A percentile compares a stretch with the other conserved stretches of the same genome.
phyloP scores from a whole-genome alignment of 1,139 yeast species.

The Hansenula sp. region DNA sequence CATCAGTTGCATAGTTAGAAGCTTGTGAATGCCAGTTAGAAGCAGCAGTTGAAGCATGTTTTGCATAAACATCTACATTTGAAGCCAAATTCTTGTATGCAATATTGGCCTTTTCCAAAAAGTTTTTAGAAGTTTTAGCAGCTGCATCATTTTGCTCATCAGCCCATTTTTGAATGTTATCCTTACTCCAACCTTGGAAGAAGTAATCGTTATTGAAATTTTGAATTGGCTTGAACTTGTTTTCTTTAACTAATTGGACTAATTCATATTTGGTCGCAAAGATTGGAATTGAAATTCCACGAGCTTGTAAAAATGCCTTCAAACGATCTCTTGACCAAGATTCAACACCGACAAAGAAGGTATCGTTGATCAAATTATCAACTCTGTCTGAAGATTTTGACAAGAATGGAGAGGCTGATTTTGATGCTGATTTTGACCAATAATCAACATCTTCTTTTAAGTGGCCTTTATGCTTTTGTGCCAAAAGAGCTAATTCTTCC shows the following conservation, averaged over 20 bases:
- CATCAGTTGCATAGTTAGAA: constrained; percentile 23
- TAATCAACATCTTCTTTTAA: constrained; percentile 36
- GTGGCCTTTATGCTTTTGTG: constrained; percentile 31
- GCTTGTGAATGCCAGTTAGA: constrained; percentile 7
- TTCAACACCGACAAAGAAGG: constrained; percentile 42
- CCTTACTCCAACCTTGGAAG: constrained; percentile 44
- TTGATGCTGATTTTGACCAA: constrained; percentile 31
- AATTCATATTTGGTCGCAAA: constrained; percentile 44
- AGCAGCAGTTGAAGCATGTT: constrained; percentile 12
- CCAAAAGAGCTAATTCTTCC: constrained; percentile 35
- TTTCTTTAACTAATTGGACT: constrained; percentile 41
- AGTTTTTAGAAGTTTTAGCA: constrained; percentile 34
- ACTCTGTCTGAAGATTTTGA: constrained; percentile 26
- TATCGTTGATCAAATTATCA: constrained; percentile 38
- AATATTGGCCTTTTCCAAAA: constrained; percentile 29
- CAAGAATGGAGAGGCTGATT: constrained; percentile 29
- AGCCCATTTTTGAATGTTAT: constrained; percentile 38
- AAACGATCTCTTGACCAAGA: constrained; percentile 47
- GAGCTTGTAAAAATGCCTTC: constrained; percentile 46
- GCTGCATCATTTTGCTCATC: constrained; percentile 31
- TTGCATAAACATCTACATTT: constrained; percentile 8
- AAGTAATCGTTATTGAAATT: constrained; percentile 31
- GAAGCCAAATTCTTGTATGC: constrained; percentile 13
- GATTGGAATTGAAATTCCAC: constrained; percentile 45
- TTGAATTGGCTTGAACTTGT: constrained; percentile 39